Evolutionary conservation across 169 alveolate species (phyloP).

Genomic region (Cryptosporidium tyzzeri): DNA sequence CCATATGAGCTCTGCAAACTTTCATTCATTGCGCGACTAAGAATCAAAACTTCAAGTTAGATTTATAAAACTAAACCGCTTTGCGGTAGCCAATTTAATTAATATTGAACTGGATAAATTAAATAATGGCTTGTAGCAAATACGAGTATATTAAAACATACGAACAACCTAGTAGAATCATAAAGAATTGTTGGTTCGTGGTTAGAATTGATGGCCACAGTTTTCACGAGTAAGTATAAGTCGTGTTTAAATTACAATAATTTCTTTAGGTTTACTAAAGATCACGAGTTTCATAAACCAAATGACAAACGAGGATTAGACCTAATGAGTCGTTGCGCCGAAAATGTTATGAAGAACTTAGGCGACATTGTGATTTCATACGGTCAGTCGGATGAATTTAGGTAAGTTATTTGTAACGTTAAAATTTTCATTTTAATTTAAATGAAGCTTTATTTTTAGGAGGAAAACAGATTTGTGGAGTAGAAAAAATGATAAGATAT

Average conservation of each 20-base stretch:
- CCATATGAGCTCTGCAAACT: background rate
- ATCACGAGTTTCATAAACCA: constrained; percentile 93
- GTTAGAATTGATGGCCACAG: constrained; percentile 95
- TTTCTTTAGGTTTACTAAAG: constrained; percentile 84
- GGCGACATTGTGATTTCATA: constrained; percentile 93
- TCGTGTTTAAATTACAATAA: background rate
- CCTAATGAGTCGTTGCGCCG: constrained; percentile 92
- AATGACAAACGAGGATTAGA: constrained; percentile 91
- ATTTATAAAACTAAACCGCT: background rate
- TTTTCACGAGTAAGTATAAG: constrained; percentile 84
- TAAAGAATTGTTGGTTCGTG: constrained; percentile 91
- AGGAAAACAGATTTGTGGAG: constrained; percentile 85
- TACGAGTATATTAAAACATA: constrained; percentile 93
- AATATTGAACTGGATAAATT: background rate
- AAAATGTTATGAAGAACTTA: constrained; percentile 89
- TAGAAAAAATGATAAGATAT: constrained; percentile 88
- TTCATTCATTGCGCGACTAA: background rate
- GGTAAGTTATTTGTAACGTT: constrained; percentile 73
- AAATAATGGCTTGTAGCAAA: constrained; percentile 87
- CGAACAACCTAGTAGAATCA: constrained; percentile 87
- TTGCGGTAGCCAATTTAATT: background rate
- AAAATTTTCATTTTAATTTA: background rate
- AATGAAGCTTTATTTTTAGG: constrained; percentile 83
- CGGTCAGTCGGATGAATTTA: constrained; percentile 94
- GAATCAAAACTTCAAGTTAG: background rate